Evolutionary conservation across 2,329 filamentous ascomycete species (phyloP).

Genomic region (Bipolaris oryzae): DNA sequence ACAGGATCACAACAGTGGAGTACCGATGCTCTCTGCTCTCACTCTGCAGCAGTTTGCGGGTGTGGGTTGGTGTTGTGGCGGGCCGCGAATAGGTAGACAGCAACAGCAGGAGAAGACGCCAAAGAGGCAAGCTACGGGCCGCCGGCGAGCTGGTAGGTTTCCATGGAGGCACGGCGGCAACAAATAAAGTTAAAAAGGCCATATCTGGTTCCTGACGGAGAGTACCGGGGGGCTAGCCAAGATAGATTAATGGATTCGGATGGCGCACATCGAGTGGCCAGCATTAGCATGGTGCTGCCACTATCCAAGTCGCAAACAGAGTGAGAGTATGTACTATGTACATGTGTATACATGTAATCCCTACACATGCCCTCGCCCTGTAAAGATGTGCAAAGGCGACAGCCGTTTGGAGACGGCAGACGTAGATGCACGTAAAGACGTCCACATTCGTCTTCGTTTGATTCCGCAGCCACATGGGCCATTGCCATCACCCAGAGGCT

Average conservation of each 20-base stretch:
- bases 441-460: neutral
- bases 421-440: too few relatives aligned
- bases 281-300: neutral
- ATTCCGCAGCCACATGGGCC: neutral
- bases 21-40: too few relatives aligned
- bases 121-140: slow-evolving; percentile 1
- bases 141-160: neutral
- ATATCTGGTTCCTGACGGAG: neutral
- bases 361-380: too few relatives aligned
- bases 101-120: neutral
- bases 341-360: too few relatives aligned
- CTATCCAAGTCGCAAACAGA: neutral
- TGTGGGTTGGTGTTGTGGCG: neutral
- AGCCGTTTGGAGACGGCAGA: neutral
- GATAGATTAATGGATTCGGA: too few relatives aligned
- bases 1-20: neutral
- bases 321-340: too few relatives aligned
- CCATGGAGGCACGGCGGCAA: neutral
- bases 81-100: neutral
- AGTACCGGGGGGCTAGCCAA: neutral
- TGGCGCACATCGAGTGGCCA: neutral
- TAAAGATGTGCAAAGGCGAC: neutral
- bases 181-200: neutral
- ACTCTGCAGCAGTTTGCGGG: neutral
- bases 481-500: neutral